Evolutionary conservation across 108 stramenopile genomes (phyloP), one percentile per base, ranked within the genome.

Genomic region (Pseudonitzschia multiseries): DNA sequence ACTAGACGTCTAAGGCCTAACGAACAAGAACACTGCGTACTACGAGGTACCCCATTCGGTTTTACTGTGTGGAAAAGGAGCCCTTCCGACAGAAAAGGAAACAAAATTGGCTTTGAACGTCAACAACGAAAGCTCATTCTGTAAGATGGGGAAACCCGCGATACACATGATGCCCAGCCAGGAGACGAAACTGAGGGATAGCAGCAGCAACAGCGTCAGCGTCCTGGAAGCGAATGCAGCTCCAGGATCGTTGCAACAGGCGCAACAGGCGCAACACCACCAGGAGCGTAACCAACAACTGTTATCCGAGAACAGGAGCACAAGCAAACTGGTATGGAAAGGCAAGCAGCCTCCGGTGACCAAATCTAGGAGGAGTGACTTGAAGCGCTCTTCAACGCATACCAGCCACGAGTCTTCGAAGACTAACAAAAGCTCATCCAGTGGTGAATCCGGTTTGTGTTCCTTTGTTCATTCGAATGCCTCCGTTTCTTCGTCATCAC

Each of bases 131-230:
- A 6, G 36, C 6, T 36, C 4, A 36, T 36, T 36, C 36, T 36
- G 2, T 36, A 6, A 36, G 36, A 59, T 59, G 57, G 57, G 57
- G 29, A 59, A 59, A 33, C 57, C 57, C 15, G 5, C 27, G 14
- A 59, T 59, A 26, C 22, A 59, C 57, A 59, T 59, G 57, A 59
- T 59, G 6, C 57, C 57, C 5, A 28, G 26, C 29, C 57, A 59
- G 57, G 57, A 59, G 57, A 24, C 22, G 24, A 59, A 27, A 0
- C 29, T 59, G 29, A 59, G 57, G 29, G 57, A 27, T 27, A 59
- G 57, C 57, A 9, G 9, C 24, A 57, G 24, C n/a, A n/a, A n/a
- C n/a, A n/a, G n/a, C n/a, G n/a, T n/a, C n/a, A n/a, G n/a, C n/a
- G n/a, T n/a, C n/a, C n/a, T n/a, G n/a, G n/a, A n/a, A n/a, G n/a